Base-by-base conservation (phyloP, 1,284 basidiomycete species). In the Cryptococcus jaspeensis region DNA sequence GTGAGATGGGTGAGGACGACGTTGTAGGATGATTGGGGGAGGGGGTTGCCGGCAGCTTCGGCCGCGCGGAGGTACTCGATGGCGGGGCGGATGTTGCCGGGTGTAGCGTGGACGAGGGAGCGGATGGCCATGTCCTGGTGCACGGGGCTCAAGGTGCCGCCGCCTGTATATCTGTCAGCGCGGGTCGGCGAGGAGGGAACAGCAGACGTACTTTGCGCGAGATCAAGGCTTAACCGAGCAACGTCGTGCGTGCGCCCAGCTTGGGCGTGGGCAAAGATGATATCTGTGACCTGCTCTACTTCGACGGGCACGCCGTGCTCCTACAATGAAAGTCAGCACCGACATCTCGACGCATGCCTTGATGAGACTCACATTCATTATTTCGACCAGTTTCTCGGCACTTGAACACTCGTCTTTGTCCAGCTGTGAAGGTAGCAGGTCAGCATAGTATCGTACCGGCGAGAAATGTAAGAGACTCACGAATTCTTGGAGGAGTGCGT, bases 11-110 rank as follows among this genome's bases (percentile, higher is more conserved):
- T 18, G 8, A 80, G 67, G 36, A 80, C 63, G 44, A 71, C 39
- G 23, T 69, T 66, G 65, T 80, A 81, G 0, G 73, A 72, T 7
- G 67, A 67, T 62, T 77, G 74, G 0, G 78, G 73, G 13, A 78
- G 73, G 3, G 74, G 71, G 46, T 66, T 59, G 8, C 73, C 72
- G 9, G 66, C 52, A 5, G 58, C 49, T 62, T 80, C 80, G 57
- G 70, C 70, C 15, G 67, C 57, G 16, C 66, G 63, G 13, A 80
- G 65, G 35, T 75, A 65, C 0, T 61, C 49, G 16, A 80, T 66
- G 4, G 79, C 78, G 35, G 62, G 58, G 6, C 69, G 58, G 5
- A 67, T 59, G 28, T 69, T 56, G 5, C 67, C 62, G 3, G 71
- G 66, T 2, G 53, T 53, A 9, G 59, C 20, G 0, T 47, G 40